A percentile compares a stretch with the other conserved stretches of the same genome.
These are phyloP conservation scores for Phyllachora maydis DNA, from an alignment of 2,329 filamentous ascomycete species.

Conservation along the genomic window DNA sequence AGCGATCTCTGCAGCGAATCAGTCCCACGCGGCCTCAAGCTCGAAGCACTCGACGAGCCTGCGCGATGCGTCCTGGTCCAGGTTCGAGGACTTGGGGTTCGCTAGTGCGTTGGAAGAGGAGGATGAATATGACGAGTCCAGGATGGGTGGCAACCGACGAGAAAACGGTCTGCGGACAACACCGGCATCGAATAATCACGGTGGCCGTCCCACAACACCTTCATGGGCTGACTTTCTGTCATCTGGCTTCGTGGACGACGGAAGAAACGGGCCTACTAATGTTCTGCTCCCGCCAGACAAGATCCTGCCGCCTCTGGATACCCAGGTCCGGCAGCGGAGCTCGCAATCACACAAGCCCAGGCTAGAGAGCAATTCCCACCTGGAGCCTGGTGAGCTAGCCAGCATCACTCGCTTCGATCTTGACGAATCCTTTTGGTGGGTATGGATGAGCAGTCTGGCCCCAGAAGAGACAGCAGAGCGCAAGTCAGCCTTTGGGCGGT, in stretches of 20 bases:
- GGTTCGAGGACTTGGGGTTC: conserved; percentile 91
- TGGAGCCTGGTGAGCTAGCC: conserved; percentile 85
- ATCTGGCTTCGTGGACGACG: conserved; percentile 70
- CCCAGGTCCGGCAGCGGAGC: conserved; percentile 52
- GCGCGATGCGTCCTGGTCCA: conserved; percentile 82
- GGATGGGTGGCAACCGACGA: conserved; percentile 17
- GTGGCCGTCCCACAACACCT: conserved; percentile 75
- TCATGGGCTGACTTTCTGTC: conserved; percentile 98
- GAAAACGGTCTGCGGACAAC: conserved; percentile 39
- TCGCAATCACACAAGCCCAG: conserved; percentile 67
- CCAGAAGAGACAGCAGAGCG: conserved; percentile 69
- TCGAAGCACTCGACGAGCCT: conserved; percentile 52
- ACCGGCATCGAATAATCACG: conserved; percentile 44
- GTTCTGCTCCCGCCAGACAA: conserved; percentile 82
- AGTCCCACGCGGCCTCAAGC: conserved; percentile 50
- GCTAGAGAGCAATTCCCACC: conserved; percentile 42
- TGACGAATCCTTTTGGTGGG: conserved; percentile 98
- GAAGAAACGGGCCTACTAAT: conserved; percentile 38
- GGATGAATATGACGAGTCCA: conserved; percentile 38
- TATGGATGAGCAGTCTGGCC: conserved; percentile 94
- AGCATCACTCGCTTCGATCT: conserved; percentile 74
- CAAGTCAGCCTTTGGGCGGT: conserved; percentile 87
- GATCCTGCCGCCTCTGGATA: conserved; percentile 66
- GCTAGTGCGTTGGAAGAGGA: conserved; percentile 53
- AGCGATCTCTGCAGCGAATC: conserved; percentile 73